A percentile compares a stretch with the other conserved stretches of the same genome.
phyloP scores from a whole-genome alignment of 805 yeast species.

The Wickerhamiella sorbophila region DNA sequence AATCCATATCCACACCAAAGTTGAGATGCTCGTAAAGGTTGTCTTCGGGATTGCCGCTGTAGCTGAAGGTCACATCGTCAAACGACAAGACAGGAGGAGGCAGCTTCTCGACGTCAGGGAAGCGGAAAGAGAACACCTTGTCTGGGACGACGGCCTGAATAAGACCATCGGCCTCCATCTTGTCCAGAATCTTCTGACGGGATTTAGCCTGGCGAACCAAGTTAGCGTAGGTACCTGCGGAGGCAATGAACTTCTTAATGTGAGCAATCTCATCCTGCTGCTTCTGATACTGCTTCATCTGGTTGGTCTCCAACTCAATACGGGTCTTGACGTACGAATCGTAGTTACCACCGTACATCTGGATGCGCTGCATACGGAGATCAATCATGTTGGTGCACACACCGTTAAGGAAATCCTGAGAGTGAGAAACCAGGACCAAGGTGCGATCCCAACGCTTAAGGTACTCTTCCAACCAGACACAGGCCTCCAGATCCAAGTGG shows the following conservation, averaged over 20 bases:
- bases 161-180: conserved; percentile 98
- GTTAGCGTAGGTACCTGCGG: conserved; percentile 99
- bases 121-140: conserved; percentile 84
- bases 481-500: conserved; percentile 96
- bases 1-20: conserved; percentile 99
- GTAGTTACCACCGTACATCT: conserved; percentile 92
- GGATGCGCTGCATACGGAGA: conserved; percentile 72
- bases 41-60: conserved; percentile 59
- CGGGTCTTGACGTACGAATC: conserved; percentile 94
- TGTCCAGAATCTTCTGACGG: conserved; percentile 96
- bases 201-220: conserved; percentile 98
- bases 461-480: conserved; percentile 99
- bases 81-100: conserved; percentile 98
- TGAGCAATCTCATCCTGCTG: conserved; percentile 98
- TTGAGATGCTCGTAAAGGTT: conserved; percentile 80
- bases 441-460: conserved; percentile 88
- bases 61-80: conserved; percentile 86
- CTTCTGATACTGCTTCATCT: conserved; percentile 91
- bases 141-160: conserved; percentile 87
- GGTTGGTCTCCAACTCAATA: conserved; percentile 85
- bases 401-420: conserved; percentile 98
- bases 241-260: conserved; percentile 96
- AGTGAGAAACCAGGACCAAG: conserved; percentile 88
- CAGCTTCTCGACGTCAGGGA: conserved; percentile 89
- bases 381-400: conserved; percentile 97